Evolutionary conservation across 2,329 filamentous ascomycete genomes (phyloP).

Genomic region (Sphaerulina populicola): DNA sequence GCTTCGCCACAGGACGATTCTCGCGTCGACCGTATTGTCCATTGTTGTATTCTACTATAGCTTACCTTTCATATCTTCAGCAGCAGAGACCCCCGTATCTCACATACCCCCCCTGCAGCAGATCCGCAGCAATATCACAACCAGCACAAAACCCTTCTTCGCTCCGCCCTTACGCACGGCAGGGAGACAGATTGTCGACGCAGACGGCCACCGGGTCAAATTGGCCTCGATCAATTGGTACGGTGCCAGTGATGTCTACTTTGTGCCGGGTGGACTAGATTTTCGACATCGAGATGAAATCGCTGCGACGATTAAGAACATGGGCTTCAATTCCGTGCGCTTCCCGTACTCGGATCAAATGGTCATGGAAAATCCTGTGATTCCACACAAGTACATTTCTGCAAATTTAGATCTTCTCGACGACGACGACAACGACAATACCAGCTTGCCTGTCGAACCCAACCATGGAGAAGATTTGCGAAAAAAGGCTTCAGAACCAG

Average conservation of each 20-base stretch:
- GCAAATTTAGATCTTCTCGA: slow-evolving; percentile 53
- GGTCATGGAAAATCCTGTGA: slow-evolving; percentile 51
- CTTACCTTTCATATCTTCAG: slow-evolving; percentile 24
- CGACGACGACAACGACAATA: slow-evolving; percentile 6
- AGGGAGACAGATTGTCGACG: slow-evolving; percentile 55
- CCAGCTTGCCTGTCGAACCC: neutral
- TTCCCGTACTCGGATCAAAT: slow-evolving; percentile 63
- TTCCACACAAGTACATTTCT: slow-evolving; percentile 45
- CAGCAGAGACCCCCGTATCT: slow-evolving; percentile 18
- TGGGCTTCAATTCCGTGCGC: slow-evolving; percentile 64
- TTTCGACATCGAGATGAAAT: slow-evolving; percentile 54
- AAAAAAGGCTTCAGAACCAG: slow-evolving; percentile 24
- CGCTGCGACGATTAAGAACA: slow-evolving; percentile 49
- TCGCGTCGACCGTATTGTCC: slow-evolving; percentile 14
- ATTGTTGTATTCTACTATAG: slow-evolving; percentile 19
- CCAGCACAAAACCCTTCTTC: slow-evolving; percentile 32
- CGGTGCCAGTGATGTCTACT: slow-evolving; percentile 59
- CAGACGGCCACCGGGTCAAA: slow-evolving; percentile 50
- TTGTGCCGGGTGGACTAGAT: slow-evolving; percentile 57
- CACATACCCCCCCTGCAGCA: slow-evolving; percentile 10
- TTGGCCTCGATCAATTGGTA: slow-evolving; percentile 63
- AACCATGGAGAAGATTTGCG: slow-evolving; percentile 7
- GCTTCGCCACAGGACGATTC: slow-evolving; percentile 13
- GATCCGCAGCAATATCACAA: slow-evolving; percentile 15
- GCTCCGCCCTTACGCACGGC: slow-evolving; percentile 51